phyloP scores from a whole-genome alignment of 495 filamentous ascomycete genomes.

The Penicillium bialowiezense region DNA sequence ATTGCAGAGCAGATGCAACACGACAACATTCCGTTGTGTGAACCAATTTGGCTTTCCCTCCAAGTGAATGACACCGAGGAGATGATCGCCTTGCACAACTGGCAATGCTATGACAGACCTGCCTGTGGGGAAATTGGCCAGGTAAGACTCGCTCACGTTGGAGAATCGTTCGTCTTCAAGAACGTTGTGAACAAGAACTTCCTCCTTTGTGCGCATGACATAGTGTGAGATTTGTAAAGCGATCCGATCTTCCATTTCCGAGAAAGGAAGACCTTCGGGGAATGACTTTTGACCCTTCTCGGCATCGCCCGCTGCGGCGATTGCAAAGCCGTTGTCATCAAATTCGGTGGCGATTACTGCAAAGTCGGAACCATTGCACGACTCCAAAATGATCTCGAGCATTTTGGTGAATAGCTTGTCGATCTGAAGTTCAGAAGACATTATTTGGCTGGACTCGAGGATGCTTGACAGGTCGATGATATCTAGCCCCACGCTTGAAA shows the following conservation, averaged over 20 bases:
- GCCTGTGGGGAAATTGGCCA: constrained; percentile 63
- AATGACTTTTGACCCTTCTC: constrained; percentile 55
- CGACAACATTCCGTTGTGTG: constrained; percentile 82
- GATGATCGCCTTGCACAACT: constrained; percentile 72
- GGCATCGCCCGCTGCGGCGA: constrained; percentile 72
- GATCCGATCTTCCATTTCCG: constrained; percentile 60
- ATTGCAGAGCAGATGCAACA: constrained; percentile 81
- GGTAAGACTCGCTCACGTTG: constrained; percentile 70
- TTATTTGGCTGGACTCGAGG: constrained; percentile 82
- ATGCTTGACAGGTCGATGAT: constrained; percentile 88
- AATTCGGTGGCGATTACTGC: constrained; percentile 77
- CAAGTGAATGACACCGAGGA: constrained; percentile 81
- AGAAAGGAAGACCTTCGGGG: constrained; percentile 64
- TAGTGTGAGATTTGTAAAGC: constrained; percentile 79
- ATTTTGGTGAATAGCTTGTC: constrained; percentile 83
- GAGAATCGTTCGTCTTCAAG: constrained; percentile 84
- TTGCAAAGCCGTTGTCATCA: constrained; percentile 66
- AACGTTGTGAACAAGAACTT: constrained; percentile 79
- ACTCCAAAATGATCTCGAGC: constrained; percentile 86
- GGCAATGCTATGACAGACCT: constrained; percentile 83
- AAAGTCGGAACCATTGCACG: constrained; percentile 75
- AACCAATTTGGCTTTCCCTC: constrained; percentile 83
- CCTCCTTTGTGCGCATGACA: constrained; percentile 77
- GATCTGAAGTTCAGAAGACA: constrained; percentile 83
- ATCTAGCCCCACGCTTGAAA: constrained; percentile 54